Evolutionary conservation across 2,329 filamentous ascomycete species (phyloP), one percentile per base, ranked within the genome.

Genomic region (Colletotrichum noveboracense): DNA sequence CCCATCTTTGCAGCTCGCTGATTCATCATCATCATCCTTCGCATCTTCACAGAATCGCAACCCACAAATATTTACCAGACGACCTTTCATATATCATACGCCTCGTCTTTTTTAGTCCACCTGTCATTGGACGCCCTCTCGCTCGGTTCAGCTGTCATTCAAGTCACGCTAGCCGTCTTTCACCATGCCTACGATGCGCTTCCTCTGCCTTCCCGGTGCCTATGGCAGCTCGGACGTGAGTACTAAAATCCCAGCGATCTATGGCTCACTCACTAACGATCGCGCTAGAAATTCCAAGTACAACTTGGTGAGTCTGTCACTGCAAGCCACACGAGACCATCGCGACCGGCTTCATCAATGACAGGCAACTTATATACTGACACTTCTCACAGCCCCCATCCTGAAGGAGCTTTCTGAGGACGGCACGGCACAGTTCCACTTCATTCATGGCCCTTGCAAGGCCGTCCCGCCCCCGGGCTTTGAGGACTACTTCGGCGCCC

Each of bases 181-280:
- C 73, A 73, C 26, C 43, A 75, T 76, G 64, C 43, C 43, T 52
- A 86, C 77, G 21, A 91, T 92, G 90, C 89, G 85, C 79, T 89
- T 91, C 68, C 82, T 92, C 36, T 92, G 90, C 80, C 85, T 92
- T 10, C 90, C 90, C 38, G 90, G 90, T 77, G 88, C 90, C 26
- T 91, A 89, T 80, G 90, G 90, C 70, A 91, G 89, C 83, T 87
- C 89, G 66, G 86, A 88, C 78, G 88, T 89, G 82, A 84, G 87
- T 83, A 67, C 38, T 60, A 36, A 48, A 70, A 66, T 48, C 52
- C 65, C 79, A 70, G 38, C 26, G 18, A 48, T 70, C 32, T 34
- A 65, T 70, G 21, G 67, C 76, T 77, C 64, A 16, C 13, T 12
- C 24, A 43, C 76, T 77, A 72, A 64, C 74, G n/a, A 52, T 26